These are phyloP conservation scores for Saccharum hybrid DNA, from an alignment of 202 grass and related monocot species.

Conservation along the genomic window DNA sequence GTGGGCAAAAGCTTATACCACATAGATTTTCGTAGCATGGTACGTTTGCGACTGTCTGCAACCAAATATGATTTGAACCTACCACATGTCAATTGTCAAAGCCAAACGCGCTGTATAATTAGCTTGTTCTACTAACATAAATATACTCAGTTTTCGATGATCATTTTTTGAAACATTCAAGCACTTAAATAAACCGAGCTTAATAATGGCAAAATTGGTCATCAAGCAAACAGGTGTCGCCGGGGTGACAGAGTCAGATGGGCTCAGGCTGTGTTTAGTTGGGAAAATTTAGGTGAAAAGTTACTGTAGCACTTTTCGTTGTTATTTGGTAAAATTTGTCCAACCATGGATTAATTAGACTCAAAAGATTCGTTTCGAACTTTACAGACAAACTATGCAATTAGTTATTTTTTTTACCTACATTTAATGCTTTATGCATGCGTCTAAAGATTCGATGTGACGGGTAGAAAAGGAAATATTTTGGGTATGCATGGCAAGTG, in stretches of 20 bases:
- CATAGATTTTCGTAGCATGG: neutral
- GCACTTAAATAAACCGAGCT: neutral
- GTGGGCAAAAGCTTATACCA: neutral
- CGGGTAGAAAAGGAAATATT: too few relatives aligned
- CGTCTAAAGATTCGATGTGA: too few relatives aligned
- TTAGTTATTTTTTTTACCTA: too few relatives aligned
- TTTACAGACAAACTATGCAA: too few relatives aligned
- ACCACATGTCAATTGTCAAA: neutral
- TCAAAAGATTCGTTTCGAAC: too few relatives aligned
- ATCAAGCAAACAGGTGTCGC: neutral
- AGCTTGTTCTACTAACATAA: neutral
- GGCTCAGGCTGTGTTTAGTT: too few relatives aligned
- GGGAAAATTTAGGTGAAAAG: too few relatives aligned
- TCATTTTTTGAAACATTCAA: neutral
- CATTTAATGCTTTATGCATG: too few relatives aligned
- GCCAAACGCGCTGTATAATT: neutral
- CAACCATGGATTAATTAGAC: too few relatives aligned
- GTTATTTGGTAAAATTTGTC: too few relatives aligned
- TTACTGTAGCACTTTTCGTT: too few relatives aligned
- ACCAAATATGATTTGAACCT: neutral
- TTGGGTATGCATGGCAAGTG: too few relatives aligned
- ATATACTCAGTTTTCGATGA: neutral
- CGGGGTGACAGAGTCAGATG: conserved; percentile 20
- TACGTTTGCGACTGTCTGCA: neutral
- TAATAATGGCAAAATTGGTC: neutral